These are phyloP conservation scores for Xylariaceae sp. DNA, from an alignment of 2,329 filamentous ascomycete genomes.

Conservation along the genomic window DNA sequence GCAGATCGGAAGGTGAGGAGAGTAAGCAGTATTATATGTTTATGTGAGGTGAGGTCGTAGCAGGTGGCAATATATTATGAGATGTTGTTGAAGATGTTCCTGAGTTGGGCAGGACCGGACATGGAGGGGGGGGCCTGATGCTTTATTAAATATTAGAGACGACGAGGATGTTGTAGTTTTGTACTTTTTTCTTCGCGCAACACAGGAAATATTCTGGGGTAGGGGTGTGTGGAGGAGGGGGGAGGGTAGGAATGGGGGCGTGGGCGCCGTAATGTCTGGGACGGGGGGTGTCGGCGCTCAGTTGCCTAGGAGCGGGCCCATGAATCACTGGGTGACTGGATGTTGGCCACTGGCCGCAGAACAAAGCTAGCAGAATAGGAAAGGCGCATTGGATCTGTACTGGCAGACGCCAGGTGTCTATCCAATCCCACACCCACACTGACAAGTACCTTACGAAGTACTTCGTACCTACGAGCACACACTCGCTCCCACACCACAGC, in stretches of 20 bases:
- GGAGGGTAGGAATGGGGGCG: not conserved
- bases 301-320: slow-evolving; percentile 20
- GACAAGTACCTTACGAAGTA: too few species aligned
- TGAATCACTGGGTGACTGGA: slow-evolving; percentile 21
- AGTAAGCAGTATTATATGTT: not conserved
- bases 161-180: slow-evolving; percentile 19
- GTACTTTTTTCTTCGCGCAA: slow-evolving; percentile 24
- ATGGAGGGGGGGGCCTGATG: slow-evolving; percentile 11
- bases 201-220: slow-evolving; percentile 5
- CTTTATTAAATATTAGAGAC: slow-evolving; percentile 15
- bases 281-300: slow-evolving; percentile 6
- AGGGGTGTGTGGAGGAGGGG: slow-evolving; percentile 7
- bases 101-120: slow-evolving; percentile 9
- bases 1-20: not conserved
- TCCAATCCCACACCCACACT: not conserved
- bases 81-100: slow-evolving; percentile 5
- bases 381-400: slow-evolving; percentile 23
- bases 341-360: slow-evolving; percentile 3
- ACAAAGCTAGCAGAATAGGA: slow-evolving; percentile 25
- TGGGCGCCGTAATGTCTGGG: too few species aligned
- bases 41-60: not conserved
- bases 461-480: too few species aligned
- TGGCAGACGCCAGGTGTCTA: slow-evolving; percentile 10
- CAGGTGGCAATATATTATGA: slow-evolving; percentile 7
- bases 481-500: slow-evolving; percentile 4